Conservation (phyloP, 2,329 filamentous ascomycete genomes). For the Cryphonectria naterciae region DNA sequence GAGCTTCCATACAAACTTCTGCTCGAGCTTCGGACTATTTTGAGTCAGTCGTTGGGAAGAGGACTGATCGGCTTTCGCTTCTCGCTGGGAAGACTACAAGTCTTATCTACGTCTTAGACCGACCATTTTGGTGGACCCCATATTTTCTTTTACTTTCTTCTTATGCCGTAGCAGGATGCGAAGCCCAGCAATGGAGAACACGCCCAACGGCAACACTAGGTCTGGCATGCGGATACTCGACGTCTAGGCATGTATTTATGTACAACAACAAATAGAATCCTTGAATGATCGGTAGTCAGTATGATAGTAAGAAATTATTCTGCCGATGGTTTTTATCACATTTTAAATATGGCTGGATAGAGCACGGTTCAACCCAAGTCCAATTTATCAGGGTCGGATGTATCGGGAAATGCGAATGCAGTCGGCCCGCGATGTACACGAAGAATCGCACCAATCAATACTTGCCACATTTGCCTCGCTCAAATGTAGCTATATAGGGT, state of each 20-base stretch:
- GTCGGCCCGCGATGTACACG: background rate
- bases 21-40: background rate
- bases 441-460: too few relatives aligned
- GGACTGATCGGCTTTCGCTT: slow-evolving; percentile 1
- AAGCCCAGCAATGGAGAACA: background rate
- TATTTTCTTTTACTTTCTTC: background rate
- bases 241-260: background rate
- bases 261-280: background rate
- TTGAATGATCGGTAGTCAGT: background rate
- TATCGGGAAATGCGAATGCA: background rate
- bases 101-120: background rate
- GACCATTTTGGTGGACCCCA: background rate
- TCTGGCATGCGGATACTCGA: background rate
- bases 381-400: background rate
- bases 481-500: background rate
- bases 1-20: background rate
- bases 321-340: background rate
- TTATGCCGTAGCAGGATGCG: background rate
- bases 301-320: background rate
- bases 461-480: background rate
- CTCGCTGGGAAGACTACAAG: background rate
- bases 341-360: background rate
- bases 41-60: background rate
- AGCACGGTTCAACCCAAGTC: background rate
- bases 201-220: background rate